Evolutionary conservation across 2,329 filamentous ascomycete species (phyloP).

Genomic region (Didymella segeticola): DNA sequence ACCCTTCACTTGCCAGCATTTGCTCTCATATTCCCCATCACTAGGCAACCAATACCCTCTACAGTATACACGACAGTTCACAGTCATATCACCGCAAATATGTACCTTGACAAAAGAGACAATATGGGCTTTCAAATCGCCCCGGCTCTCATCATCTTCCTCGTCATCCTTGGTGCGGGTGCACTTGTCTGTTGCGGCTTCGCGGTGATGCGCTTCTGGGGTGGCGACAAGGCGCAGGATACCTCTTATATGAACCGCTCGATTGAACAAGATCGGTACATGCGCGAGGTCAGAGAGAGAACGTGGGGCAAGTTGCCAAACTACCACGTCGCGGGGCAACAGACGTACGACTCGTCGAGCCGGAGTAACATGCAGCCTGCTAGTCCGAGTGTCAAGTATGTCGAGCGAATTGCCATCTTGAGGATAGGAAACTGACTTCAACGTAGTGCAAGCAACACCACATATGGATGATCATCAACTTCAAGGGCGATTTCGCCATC

Average conservation of each 20-base stretch:
- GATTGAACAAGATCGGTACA: conserved; percentile 42
- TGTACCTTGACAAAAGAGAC: conserved; percentile 30
- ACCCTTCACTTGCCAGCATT: conserved; percentile 1
- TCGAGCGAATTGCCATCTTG: neutral
- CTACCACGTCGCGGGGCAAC: conserved; percentile 1
- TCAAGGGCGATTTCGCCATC: neutral
- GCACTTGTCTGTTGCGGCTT: conserved; percentile 29
- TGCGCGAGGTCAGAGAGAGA: conserved; percentile 40
- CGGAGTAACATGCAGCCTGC: conserved; percentile 15
- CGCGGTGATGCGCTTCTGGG: conserved; percentile 30
- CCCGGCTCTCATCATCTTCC: conserved; percentile 37
- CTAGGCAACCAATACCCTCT: neutral
- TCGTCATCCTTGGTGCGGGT: conserved; percentile 38
- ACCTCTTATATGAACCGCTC: conserved; percentile 15
- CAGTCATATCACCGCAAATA: conserved; percentile 6
- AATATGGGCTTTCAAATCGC: conserved; percentile 38
- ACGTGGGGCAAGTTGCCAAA: conserved; percentile 27
- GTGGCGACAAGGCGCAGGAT: conserved; percentile 16
- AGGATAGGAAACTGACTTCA: neutral
- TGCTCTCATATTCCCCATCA: neutral
- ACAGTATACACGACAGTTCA: neutral
- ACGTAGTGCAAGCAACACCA: conserved; percentile 12
- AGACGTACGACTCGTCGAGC: conserved; percentile 4
- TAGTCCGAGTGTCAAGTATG: conserved; percentile 20
- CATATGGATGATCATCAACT: conserved; percentile 1